Conservation (phyloP, 257 asterid species). For the Solanum virginianum region DNA sequence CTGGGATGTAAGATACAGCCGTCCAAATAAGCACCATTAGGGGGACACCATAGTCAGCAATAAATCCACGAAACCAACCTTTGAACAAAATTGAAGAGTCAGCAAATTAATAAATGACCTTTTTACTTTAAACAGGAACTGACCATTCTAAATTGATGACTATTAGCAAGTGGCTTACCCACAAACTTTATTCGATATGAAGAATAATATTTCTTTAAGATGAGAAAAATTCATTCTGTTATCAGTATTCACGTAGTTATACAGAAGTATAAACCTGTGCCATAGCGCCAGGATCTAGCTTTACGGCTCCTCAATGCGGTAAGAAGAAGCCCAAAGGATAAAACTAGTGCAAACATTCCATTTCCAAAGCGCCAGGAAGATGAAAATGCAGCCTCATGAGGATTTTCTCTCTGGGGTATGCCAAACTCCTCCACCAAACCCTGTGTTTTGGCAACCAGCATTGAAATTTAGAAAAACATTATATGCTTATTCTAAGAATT, state of each 20-base stretch:
- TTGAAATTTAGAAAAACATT: neutral
- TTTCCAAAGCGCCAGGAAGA: conserved; percentile 94
- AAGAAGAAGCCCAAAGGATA: conserved; percentile 85
- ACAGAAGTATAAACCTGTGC: conserved; percentile 46
- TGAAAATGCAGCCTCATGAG: conserved; percentile 31
- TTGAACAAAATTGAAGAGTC: conserved; percentile 6
- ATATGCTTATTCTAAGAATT: neutral
- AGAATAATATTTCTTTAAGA: neutral
- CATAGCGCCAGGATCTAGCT: conserved; percentile 97
- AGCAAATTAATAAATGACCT: neutral
- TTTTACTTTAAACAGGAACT: neutral
- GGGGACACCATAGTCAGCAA: conserved; percentile 97
- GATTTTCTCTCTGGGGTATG: conserved; percentile 62
- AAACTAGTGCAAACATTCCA: conserved; percentile 92
- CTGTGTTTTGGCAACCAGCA: conserved; percentile 14
- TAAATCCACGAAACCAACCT: conserved; percentile 88
- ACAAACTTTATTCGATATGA: neutral
- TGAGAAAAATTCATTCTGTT: neutral
- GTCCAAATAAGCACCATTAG: conserved; percentile 93
- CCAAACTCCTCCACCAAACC: conserved; percentile 95
- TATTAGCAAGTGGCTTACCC: neutral
- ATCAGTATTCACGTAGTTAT: neutral
- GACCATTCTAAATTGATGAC: neutral
- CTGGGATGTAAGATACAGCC: conserved; percentile 74
- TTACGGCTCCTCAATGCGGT: conserved; percentile 76